Conservation (phyloP, 345 rosid genomes). For the Populus alba region DNA sequence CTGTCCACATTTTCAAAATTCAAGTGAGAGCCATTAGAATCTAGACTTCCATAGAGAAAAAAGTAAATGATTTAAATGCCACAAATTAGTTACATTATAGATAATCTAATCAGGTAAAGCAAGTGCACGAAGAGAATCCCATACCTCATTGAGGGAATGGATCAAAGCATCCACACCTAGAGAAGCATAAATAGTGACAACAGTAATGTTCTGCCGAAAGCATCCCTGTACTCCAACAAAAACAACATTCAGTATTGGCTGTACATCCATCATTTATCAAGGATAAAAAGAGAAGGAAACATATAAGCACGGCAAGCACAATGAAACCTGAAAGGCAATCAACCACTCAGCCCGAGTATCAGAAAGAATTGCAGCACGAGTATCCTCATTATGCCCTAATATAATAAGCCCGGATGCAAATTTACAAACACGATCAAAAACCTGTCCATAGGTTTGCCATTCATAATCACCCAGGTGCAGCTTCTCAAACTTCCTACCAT, state of each 20-base stretch:
- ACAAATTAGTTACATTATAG: not conserved
- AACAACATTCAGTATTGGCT: not conserved
- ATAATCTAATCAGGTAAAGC: slow-evolving; percentile 5
- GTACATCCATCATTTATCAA: not conserved
- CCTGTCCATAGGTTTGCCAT: slow-evolving; percentile 69
- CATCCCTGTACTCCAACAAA: slow-evolving; percentile 61
- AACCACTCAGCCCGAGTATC: slow-evolving; percentile 88
- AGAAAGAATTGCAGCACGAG: slow-evolving; percentile 71
- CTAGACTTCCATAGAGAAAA: not conserved
- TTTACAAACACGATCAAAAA: slow-evolving; percentile 63
- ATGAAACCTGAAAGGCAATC: slow-evolving; percentile 69
- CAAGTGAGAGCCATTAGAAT: slow-evolving; percentile 5
- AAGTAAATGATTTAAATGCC: not conserved
- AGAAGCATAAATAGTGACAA: slow-evolving; percentile 92
- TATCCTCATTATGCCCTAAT: slow-evolving; percentile 62
- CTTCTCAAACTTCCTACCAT: slow-evolving; percentile 87
- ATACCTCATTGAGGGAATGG: slow-evolving; percentile 83
- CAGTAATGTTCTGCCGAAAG: slow-evolving; percentile 66
- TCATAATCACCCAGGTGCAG: slow-evolving; percentile 78
- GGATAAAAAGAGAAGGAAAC: not conserved
- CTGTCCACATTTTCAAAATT: slow-evolving; percentile 43
- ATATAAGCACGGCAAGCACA: not conserved
- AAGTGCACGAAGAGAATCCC: slow-evolving; percentile 10
- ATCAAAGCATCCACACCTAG: slow-evolving; percentile 82
- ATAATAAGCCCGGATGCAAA: slow-evolving; percentile 77